Base-by-base conservation (phyloP, 139 green algal species). In the Chlamydomonas schloesseri region DNA sequence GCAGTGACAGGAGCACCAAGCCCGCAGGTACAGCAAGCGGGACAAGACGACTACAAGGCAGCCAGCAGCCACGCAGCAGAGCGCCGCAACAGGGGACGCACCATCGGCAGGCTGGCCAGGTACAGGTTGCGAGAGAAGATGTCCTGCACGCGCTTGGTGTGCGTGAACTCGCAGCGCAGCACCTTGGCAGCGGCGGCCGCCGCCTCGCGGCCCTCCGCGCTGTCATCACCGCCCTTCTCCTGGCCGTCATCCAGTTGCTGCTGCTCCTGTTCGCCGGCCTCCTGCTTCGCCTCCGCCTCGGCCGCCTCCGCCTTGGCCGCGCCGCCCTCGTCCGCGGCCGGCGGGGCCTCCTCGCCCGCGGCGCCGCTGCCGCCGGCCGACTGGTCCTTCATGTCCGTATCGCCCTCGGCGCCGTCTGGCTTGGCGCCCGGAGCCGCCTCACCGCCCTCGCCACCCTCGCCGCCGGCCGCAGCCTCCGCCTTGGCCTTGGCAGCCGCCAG, bases 71-170 rank as follows among this genome's bases (percentile, higher is more conserved):
- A n/a, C n/a, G n/a, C n/a, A n/a, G n/a, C n/a, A n/a, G n/a, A n/a
- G n/a, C n/a, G n/a, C n/a, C n/a, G n/a, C n/a, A n/a, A n/a, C n/a
- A n/a, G n/a, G n/a, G 24, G 1, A 67, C 73, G 17, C 42, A 90
- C 80, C 81, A 78, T 87, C 58, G 83, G 77, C 33, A 96, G 71
- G 73, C 91, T 91, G 71, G 89, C 82, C 15, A 96, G 75, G 68
- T 92, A 96, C 1, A 96, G 88, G 18, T 84, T 88, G 26, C 86
- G 77, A 1, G 81, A 88, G 83, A 94, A 96, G 26, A 94, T 84
- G 58, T 82, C 87, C 34, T 72, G 77, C 23, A 93, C 90, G 11
- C 75, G 91, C 24, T 57, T 72, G 24, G 88, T 85, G 55, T 78
- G 72, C 3, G 88, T 83, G 42, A 87, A 86, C 80, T 96, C 93